Evolutionary conservation across 371 early-diverging fungal species (phyloP).

Genomic region (Parasitella parasitica): DNA sequence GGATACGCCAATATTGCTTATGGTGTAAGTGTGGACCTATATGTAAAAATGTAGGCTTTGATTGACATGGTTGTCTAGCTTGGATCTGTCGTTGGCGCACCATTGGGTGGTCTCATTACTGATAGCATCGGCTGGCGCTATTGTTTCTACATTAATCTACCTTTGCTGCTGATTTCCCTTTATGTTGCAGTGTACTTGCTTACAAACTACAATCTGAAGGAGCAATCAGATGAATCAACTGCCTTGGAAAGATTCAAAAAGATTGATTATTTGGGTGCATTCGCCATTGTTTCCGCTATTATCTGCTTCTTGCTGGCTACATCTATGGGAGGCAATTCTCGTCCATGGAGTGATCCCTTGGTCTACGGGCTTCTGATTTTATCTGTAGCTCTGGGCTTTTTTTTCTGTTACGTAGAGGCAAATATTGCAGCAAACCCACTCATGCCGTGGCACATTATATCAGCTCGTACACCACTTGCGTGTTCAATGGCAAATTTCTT

Average conservation of each 20-base stretch:
- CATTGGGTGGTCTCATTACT: slow-evolving; percentile 55
- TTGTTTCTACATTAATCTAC: slow-evolving; percentile 80
- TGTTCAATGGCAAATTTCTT: slow-evolving; percentile 39
- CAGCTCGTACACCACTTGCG: slow-evolving; percentile 40
- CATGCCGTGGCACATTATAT: slow-evolving; percentile 62
- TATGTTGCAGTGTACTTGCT: slow-evolving; percentile 44
- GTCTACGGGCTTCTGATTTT: slow-evolving; percentile 58
- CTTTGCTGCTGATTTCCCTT: slow-evolving; percentile 57
- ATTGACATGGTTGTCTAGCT: too few relatives aligned
- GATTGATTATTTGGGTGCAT: slow-evolving; percentile 66
- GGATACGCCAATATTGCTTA: slow-evolving; percentile 50
- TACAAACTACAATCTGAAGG: slow-evolving; percentile 41
- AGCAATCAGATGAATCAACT: slow-evolving; percentile 38
- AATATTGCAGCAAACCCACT: slow-evolving; percentile 78
- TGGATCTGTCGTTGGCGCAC: slow-evolving; percentile 55
- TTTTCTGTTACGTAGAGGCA: slow-evolving; percentile 61
- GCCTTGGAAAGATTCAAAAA: slow-evolving; percentile 52
- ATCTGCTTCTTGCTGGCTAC: slow-evolving; percentile 59
- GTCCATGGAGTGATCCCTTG: slow-evolving; percentile 59
- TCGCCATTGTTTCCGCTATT: slow-evolving; percentile 50
- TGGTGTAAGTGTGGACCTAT: slow-evolving; percentile 43
- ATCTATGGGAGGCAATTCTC: slow-evolving; percentile 65
- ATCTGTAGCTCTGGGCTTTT: slow-evolving; percentile 38
- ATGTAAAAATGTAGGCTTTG: too few relatives aligned
- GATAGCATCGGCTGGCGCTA: slow-evolving; percentile 64